phyloP scores from a whole-genome alignment of 73 alveolate species.

The Paramecium pentaurelia region DNA sequence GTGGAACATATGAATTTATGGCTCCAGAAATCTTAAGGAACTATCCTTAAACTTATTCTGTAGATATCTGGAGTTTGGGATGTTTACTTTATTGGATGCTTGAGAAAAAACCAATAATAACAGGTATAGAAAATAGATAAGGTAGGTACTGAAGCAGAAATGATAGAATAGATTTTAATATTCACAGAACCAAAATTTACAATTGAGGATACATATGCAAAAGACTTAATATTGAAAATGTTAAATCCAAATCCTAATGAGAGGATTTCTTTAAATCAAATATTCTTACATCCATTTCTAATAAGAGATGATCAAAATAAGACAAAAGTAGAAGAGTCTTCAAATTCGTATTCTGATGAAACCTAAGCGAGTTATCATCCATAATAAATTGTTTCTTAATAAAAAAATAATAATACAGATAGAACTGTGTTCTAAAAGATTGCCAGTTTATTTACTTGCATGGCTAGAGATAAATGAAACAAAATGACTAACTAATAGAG shows the following conservation, averaged over 20 bases:
- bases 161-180: not conserved
- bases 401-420: not conserved
- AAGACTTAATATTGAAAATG: not conserved
- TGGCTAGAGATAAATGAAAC: not conserved
- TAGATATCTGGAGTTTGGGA: slow-evolving; percentile 67
- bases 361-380: slow-evolving; percentile 15
- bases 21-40: slow-evolving; percentile 60
- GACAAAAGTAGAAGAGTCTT: not conserved
- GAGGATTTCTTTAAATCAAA: not conserved
- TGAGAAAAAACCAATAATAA: not conserved
- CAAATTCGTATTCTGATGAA: not conserved
- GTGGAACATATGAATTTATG: slow-evolving; percentile 63
- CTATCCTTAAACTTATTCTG: slow-evolving; percentile 50
- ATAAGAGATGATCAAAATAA: not conserved
- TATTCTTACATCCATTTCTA: not conserved
- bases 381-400: not conserved
- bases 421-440: not conserved
- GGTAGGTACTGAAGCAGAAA: not conserved
- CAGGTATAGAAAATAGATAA: not conserved
- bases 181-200: not conserved
- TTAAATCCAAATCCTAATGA: not conserved
- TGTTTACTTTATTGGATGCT: slow-evolving; percentile 53
- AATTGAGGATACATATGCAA: not conserved
- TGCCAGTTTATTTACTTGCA: not conserved
- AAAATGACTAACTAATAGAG: not conserved